Evolutionary conservation across 345 rosid species (phyloP), one percentile per base, ranked within the genome.

Genomic region (Alliaria petiolata): DNA sequence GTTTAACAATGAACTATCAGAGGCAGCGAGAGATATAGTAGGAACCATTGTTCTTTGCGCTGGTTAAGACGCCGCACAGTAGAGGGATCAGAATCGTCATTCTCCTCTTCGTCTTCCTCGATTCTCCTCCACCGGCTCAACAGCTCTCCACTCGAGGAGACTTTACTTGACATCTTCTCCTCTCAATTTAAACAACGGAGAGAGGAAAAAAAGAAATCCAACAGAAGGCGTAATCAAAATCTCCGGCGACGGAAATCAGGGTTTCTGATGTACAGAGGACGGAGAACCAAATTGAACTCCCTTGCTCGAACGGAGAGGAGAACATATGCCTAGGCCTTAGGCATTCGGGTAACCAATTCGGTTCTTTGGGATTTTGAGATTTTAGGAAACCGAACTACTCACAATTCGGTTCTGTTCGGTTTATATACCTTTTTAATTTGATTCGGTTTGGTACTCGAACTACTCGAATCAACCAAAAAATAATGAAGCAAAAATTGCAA

Each of bases 41-140:
- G 15, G 17, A 67, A 93, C 99, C 97, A 95, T 84, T 85, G 76
- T 78, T 95, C 96, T 85, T 87, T 91, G 75, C 63, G 92, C 19
- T 68, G 78, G 67, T 87, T 84, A 50, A 93, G 84, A 36, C 85
- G 85, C 8, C 55, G 82, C 16, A 63, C 75, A 19, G 67, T 16
- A 0, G 74, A 72, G n/a, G 86, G 87, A 77, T 81, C 86, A 67
- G 63, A 72, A 45, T 83, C 84, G 33, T 80, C 81, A 61, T 62
- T 74, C 17, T 70, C 84, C 39, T 86, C 92, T 66, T 85, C 97
- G 58, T 85, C 93, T 67, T 89, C 95, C 78, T 95, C 86, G 74
- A 95, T 86, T 69, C 66, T 80, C 42, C 89, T 83, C 99, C 96
- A 88, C 67, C 88, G 84, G 50, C 82, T 83, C 70, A 89, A 75